Evolutionary conservation across 2,329 filamentous ascomycete genomes (phyloP), one percentile per base, ranked within the genome.

Genomic region (Eutypa lata): DNA sequence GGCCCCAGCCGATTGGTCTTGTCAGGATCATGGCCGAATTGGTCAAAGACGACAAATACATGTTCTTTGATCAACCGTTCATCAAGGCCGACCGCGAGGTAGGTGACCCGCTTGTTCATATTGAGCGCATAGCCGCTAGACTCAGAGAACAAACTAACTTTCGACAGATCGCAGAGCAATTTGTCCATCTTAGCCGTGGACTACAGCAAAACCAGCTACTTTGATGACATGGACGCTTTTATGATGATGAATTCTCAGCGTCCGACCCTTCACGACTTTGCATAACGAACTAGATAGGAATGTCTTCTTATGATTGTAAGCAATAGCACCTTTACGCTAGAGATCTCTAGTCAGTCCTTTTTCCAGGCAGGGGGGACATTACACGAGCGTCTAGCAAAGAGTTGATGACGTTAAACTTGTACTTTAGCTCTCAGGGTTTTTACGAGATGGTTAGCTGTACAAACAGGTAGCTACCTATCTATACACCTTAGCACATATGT

Each of bases 1-100:
- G 92, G 74, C 93, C 93, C 49, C 93, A 97, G 69, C 93, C 95
- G 18, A 97, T 93, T 93, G 95, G 95, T 13, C 76, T 99, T 43
- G 87, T 97, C 68, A 87, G 92, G 57, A 93, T 91, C 35, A 81
- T 96, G 56, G 76, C 94, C 57, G 94, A 97, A 75, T 81, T 99
- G 53, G 79, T 96, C 61, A 95, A 96, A 78, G 97, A 96, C 68
- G 87, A 89, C 50, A 90, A 86, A 67, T 95, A 93, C 71, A 86
- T 86, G 66, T 96, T 99, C 78, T 97, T 95, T 77, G 90, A 94
- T 48, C 79, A 96, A 60, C 89, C 90, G 24, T 97, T 96, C 65
- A 89, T 97, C 73, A 95, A 96, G 76, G 83, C 87, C 60, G 84
- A 88, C 61, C 91, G 91, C 59, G 91, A 97, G 78, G 91, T 95